Evolutionary conservation across 2,329 filamentous ascomycete genomes (phyloP).

Genomic region (Trichoderma afroharzianum): DNA sequence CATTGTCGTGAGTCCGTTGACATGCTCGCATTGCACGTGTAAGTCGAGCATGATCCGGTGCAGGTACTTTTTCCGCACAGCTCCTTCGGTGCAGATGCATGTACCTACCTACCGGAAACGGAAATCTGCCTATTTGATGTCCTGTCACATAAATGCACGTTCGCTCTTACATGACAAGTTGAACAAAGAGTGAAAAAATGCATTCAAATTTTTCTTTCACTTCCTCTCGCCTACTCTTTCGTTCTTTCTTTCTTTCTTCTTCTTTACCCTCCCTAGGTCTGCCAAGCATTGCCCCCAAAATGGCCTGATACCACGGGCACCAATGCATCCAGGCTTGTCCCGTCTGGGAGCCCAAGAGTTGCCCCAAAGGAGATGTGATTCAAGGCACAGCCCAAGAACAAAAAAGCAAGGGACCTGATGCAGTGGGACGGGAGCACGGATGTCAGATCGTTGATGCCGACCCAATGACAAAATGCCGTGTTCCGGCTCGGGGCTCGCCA

Average conservation of each 20-base stretch:
- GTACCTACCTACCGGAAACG: background rate
- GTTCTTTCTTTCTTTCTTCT: background rate
- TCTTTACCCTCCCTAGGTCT: background rate
- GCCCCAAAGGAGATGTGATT: background rate
- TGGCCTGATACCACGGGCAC: background rate
- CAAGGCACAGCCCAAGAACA: background rate
- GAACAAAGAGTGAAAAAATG: background rate
- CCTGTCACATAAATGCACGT: background rate
- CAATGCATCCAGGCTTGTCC: background rate
- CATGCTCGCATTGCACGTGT: background rate
- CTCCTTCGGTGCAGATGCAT: background rate
- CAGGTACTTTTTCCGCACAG: background rate
- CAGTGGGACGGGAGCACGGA: slow-evolving; percentile 8
- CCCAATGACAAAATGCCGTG: slow-evolving; percentile 9
- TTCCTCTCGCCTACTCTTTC: background rate
- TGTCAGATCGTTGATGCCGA: slow-evolving; percentile 4
- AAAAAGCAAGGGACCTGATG: background rate
- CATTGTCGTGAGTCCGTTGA: background rate
- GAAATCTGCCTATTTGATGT: background rate
- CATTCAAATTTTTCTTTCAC: background rate
- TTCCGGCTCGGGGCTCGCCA: background rate
- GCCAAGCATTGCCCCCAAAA: background rate
- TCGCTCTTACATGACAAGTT: background rate
- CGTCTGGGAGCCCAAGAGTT: background rate
- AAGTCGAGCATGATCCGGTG: background rate